Evolutionary conservation across 805 yeast species (phyloP).

Genomic region (Sungouiella blattae): DNA sequence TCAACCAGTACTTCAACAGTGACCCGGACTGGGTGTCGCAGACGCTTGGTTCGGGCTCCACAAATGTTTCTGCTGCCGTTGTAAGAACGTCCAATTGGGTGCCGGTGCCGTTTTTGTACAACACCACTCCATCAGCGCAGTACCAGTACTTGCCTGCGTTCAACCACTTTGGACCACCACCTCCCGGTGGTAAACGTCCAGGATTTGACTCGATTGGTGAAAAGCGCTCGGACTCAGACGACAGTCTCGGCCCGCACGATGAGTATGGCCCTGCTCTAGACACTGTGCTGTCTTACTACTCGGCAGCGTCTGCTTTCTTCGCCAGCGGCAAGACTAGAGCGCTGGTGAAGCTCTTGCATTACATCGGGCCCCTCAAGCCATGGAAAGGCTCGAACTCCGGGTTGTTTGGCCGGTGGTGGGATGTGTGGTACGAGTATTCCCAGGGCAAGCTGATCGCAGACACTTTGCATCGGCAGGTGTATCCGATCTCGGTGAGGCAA

Average conservation of each 20-base stretch:
- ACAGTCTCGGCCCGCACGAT: background rate
- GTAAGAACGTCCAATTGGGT: constrained; percentile 48
- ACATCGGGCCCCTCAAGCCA: constrained; percentile 62
- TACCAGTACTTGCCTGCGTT: constrained; percentile 76
- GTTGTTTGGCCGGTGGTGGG: constrained; percentile 37
- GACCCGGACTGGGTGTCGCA: constrained; percentile 38
- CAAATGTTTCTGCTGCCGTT: background rate
- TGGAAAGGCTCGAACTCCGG: constrained; percentile 35
- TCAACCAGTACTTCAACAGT: constrained; percentile 66
- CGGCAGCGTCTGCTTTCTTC: constrained; percentile 8
- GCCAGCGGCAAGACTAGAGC: constrained; percentile 6
- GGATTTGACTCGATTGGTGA: background rate
- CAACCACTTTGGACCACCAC: constrained; percentile 37
- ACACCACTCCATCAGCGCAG: constrained; percentile 65
- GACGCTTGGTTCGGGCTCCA: constrained; percentile 5
- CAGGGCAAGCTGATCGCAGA: constrained; percentile 21
- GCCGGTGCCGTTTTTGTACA: constrained; percentile 73
- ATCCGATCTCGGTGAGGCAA: constrained; percentile 3
- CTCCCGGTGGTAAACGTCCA: background rate
- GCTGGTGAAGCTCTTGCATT: constrained; percentile 56
- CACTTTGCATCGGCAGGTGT: constrained; percentile 9
- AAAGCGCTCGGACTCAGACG: too few species aligned
- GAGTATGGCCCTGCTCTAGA: background rate
- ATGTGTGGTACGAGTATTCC: constrained; percentile 31
- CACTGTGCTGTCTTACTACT: constrained; percentile 2